Conservation (phyloP, 768 basidiomycete species). For the Panellus pusillus region DNA sequence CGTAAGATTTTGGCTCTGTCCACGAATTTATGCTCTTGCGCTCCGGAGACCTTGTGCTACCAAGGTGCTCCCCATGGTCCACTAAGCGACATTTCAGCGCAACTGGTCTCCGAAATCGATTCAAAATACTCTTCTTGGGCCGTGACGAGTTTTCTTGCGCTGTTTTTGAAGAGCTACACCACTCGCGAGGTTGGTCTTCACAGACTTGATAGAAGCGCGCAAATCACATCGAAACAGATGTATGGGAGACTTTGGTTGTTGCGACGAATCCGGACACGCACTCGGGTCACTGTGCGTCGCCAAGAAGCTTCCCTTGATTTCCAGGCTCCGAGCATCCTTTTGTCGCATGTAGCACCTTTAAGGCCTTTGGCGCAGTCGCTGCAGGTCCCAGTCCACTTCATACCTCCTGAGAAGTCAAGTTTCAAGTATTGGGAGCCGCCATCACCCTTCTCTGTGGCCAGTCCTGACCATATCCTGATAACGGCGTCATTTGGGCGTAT, state of each 20-base stretch:
- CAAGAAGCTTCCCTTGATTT: slow-evolving; percentile 26
- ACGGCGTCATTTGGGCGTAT: slow-evolving; percentile 94
- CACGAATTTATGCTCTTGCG: slow-evolving; percentile 2
- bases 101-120: slow-evolving; percentile 31
- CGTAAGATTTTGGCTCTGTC: not conserved
- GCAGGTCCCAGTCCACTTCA: slow-evolving; percentile 53
- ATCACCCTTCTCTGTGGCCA: slow-evolving; percentile 40
- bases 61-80: slow-evolving; percentile 1
- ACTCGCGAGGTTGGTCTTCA: slow-evolving; percentile 53
- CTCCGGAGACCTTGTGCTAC: not conserved
- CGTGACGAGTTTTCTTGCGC: slow-evolving; percentile 88
- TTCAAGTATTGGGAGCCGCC: slow-evolving; percentile 63
- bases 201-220: slow-evolving; percentile 6
- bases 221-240: slow-evolving; percentile 46
- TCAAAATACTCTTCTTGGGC: slow-evolving; percentile 85
- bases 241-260: slow-evolving; percentile 70
- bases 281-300: slow-evolving; percentile 60
- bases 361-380: slow-evolving; percentile 56
- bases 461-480: slow-evolving; percentile 58
- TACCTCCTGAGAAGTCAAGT: slow-evolving; percentile 58
- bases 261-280: slow-evolving; percentile 71
- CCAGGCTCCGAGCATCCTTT: slow-evolving; percentile 8
- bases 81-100: not conserved
- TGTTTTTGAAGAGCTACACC: slow-evolving; percentile 63
- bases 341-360: slow-evolving; percentile 59